These are phyloP conservation scores for Nakazawaea ernobii DNA, from an alignment of 805 yeast genomes.

Conservation along the genomic window DNA sequence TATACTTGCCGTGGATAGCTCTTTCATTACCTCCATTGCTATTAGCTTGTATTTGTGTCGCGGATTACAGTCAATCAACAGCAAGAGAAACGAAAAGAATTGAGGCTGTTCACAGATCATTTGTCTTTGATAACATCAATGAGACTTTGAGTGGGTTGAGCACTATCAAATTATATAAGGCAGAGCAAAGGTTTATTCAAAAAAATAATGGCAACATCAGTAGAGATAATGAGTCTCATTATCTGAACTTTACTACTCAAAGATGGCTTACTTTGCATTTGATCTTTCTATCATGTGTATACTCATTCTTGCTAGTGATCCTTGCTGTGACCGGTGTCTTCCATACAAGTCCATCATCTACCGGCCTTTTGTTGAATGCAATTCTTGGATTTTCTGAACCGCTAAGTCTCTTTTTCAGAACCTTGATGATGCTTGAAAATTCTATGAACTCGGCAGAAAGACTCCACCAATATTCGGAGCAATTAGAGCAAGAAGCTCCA, in stretches of 20 bases:
- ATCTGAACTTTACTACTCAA: conserved; percentile 45
- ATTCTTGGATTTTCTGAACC: conserved; percentile 54
- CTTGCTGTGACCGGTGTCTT: conserved; percentile 57
- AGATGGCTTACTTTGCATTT: conserved; percentile 60
- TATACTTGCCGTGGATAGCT: conserved; percentile 72
- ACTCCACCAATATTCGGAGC: conserved; percentile 50
- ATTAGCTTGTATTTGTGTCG: conserved; percentile 32
- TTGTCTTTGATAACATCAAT: conserved; percentile 44
- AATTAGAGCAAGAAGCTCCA: conserved; percentile 57
- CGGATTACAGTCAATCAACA: conserved; percentile 44
- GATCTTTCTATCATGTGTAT: conserved; percentile 37
- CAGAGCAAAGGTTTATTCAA: conserved; percentile 26
- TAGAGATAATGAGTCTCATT: conserved; percentile 40
- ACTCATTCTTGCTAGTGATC: conserved; percentile 45
- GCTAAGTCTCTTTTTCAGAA: conserved; percentile 40
- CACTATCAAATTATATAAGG: conserved; percentile 39
- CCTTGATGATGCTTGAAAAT: conserved; percentile 44
- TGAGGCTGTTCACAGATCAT: conserved; percentile 46
- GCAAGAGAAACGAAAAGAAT: conserved; percentile 46
- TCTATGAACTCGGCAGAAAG: conserved; percentile 62
- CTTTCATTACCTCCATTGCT: conserved; percentile 52
- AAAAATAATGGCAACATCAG: conserved; percentile 32
- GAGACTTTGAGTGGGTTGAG: conserved; percentile 43
- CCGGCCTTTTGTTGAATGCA: conserved; percentile 58
- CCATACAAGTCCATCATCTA: conserved; percentile 49